phyloP scores from a whole-genome alignment of 2,329 filamentous ascomycete species.

The Diatrype stigma region DNA sequence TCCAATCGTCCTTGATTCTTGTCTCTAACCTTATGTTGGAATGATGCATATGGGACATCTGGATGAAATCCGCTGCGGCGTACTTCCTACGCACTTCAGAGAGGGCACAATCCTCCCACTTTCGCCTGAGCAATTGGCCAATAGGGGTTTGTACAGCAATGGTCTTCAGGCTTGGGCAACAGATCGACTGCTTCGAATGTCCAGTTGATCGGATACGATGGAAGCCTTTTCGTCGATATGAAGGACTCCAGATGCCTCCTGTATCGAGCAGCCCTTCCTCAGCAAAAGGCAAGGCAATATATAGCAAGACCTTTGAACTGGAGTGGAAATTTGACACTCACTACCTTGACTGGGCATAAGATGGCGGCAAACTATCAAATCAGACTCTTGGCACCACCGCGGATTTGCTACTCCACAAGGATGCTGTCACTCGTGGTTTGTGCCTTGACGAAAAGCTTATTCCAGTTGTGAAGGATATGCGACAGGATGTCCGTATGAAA shows the following conservation, averaged over 20 bases:
- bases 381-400: not conserved
- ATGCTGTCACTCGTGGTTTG: not conserved
- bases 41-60: not conserved
- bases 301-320: not conserved
- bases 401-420: not conserved
- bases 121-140: not conserved
- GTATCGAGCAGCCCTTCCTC: not conserved
- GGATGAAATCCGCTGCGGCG: not conserved
- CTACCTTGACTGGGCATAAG: not conserved
- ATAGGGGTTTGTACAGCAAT: not conserved
- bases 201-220: not conserved
- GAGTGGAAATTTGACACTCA: conserved; percentile 3
- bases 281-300: not conserved
- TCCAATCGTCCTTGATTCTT: not conserved
- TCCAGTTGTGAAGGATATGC: too few species aligned
- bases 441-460: not conserved
- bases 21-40: not conserved
- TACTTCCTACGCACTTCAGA: not conserved
- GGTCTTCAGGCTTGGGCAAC: not conserved
- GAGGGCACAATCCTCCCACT: conserved; percentile 1
- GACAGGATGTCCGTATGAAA: not conserved
- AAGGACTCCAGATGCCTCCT: not conserved
- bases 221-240: not conserved
- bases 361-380: not conserved
- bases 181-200: not conserved